Evolutionary conservation across 495 filamentous ascomycete species (phyloP).

Genomic region (Lichenothelia convexa): DNA sequence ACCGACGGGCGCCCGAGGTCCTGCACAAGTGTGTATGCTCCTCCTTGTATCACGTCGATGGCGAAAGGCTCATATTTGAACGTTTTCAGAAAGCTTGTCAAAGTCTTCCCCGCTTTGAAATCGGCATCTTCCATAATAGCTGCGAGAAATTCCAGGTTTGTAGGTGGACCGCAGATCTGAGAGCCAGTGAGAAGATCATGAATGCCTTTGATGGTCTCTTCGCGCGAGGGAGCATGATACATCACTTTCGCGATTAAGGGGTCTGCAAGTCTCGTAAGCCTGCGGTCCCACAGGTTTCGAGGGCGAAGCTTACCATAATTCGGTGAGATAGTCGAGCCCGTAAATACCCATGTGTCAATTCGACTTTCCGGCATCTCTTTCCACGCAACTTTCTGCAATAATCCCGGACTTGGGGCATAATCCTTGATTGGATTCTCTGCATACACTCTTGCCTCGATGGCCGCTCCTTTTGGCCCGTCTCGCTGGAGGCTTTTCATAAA

Average conservation of each 20-base stretch:
- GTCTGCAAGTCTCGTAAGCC: constrained; percentile 18
- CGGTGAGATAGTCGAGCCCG: constrained; percentile 33
- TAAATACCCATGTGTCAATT: constrained; percentile 44
- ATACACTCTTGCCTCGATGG: constrained; percentile 44
- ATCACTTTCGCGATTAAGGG: constrained; percentile 47
- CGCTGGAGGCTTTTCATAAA: constrained; percentile 20
- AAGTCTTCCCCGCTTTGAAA: constrained; percentile 30
- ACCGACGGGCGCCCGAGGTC: constrained; percentile 37
- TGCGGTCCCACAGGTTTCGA: neutral
- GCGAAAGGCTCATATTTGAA: constrained; percentile 33
- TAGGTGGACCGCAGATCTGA: constrained; percentile 34
- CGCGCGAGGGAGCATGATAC: constrained; percentile 26
- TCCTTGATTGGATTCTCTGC: constrained; percentile 40
- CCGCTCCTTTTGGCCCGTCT: constrained; percentile 22
- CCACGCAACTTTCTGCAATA: constrained; percentile 37
- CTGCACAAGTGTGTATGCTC: constrained; percentile 39
- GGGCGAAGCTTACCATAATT: constrained; percentile 27
- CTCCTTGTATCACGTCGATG: constrained; percentile 37
- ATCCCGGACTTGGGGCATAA: constrained; percentile 34
- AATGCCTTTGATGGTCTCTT: constrained; percentile 28
- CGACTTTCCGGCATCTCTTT: constrained; percentile 24
- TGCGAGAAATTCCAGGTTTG: constrained; percentile 36
- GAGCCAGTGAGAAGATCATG: constrained; percentile 22
- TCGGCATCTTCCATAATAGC: constrained; percentile 24
- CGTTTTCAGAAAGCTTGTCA: constrained; percentile 32